Evolutionary conservation across 2,329 filamentous ascomycete genomes (phyloP).

Genomic region (Penicillium sp.): DNA sequence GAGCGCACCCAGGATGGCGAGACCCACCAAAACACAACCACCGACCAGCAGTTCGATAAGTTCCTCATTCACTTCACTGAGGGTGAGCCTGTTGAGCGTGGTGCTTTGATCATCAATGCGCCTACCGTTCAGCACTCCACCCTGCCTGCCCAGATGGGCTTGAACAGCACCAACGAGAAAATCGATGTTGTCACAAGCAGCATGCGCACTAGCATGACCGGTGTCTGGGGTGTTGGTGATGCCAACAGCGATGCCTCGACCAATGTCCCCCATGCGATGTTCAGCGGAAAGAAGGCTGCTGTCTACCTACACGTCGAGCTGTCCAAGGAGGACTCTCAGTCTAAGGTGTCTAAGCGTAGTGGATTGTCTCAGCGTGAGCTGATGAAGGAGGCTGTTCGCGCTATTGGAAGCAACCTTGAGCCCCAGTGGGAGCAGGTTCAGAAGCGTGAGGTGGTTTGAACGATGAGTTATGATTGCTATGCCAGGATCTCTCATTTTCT

Average conservation of each 20-base stretch:
- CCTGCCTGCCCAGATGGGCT: slow-evolving; percentile 50
- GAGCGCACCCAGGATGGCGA: slow-evolving; percentile 45
- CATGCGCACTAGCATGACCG: slow-evolving; percentile 52
- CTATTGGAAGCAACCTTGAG: slow-evolving; percentile 35
- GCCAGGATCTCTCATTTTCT: neutral
- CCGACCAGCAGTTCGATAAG: slow-evolving; percentile 50
- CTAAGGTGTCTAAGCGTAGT: slow-evolving; percentile 30
- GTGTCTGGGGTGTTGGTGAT: slow-evolving; percentile 61
- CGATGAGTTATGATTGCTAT: neutral
- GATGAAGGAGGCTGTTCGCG: slow-evolving; percentile 27
- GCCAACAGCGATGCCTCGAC: slow-evolving; percentile 60
- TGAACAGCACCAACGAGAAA: slow-evolving; percentile 46
- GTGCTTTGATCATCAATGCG: slow-evolving; percentile 55
- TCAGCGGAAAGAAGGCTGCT: slow-evolving; percentile 57
- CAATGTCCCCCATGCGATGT: slow-evolving; percentile 63
- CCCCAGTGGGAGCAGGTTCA: slow-evolving; percentile 8
- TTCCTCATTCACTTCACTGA: slow-evolving; percentile 56
- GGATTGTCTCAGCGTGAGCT: slow-evolving; percentile 23
- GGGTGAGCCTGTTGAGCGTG: slow-evolving; percentile 48
- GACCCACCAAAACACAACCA: slow-evolving; percentile 26
- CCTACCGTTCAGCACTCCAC: slow-evolving; percentile 49
- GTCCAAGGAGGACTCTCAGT: slow-evolving; percentile 32
- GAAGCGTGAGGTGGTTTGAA: neutral
- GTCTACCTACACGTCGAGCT: slow-evolving; percentile 55
- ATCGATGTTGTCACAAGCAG: slow-evolving; percentile 49